These are phyloP conservation scores for Apiotrichum domesticum DNA, from an alignment of 1,284 basidiomycete species.

Conservation along the genomic window DNA sequence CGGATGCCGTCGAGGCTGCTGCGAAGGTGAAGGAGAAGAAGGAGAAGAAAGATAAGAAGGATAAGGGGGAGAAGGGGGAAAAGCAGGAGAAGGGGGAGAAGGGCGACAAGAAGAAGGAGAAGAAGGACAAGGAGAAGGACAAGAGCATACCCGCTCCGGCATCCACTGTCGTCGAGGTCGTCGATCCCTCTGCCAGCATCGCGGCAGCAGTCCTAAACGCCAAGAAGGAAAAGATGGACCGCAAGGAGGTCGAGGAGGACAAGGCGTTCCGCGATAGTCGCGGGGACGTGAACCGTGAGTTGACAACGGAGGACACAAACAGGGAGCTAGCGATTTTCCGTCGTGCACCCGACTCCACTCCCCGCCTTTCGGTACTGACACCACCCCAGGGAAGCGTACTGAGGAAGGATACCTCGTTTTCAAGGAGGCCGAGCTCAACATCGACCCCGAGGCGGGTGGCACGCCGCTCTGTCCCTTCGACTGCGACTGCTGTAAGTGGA, in stretches of 20 bases:
- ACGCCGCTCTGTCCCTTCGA: conserved; percentile 62
- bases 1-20: conserved; percentile 1
- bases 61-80: conserved; percentile 5
- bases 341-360: too few species aligned
- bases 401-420: conserved; percentile 78
- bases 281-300: conserved; percentile 65
- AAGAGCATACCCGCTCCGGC: background rate
- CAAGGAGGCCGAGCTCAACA: conserved; percentile 78
- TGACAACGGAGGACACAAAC: too few species aligned
- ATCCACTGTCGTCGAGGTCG: conserved; percentile 23
- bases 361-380: background rate
- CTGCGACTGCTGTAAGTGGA: conserved; percentile 69
- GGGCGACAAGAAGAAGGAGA: conserved; percentile 1
- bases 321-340: too few species aligned
- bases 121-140: conserved; percentile 6
- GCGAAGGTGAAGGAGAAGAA: conserved; percentile 24
- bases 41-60: background rate
- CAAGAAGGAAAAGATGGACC: conserved; percentile 12
- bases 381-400: conserved; percentile 62
- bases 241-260: conserved; percentile 46
- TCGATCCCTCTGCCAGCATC: conserved; percentile 25
- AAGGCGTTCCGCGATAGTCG: conserved; percentile 67
- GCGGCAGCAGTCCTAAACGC: conserved; percentile 6
- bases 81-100: conserved; percentile 1
- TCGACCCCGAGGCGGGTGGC: conserved; percentile 66